Conservation (phyloP, 192 early-diverging fungal species). For the Rhizophagus prolifer region DNA sequence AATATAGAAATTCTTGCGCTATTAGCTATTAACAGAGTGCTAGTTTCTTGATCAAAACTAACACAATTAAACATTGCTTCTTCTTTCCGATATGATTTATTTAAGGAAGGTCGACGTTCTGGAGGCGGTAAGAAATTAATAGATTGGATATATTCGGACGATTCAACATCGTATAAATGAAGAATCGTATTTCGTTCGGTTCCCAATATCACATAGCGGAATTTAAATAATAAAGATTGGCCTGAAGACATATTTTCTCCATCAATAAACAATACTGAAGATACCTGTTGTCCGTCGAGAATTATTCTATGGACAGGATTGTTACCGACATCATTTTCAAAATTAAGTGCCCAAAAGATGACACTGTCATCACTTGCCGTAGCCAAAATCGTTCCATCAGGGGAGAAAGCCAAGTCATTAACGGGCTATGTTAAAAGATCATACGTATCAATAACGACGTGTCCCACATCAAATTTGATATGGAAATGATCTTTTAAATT, state of each 20-base stretch:
- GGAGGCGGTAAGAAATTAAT: slow-evolving; percentile 46
- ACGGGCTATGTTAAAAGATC: slow-evolving; percentile 34
- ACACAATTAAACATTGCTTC: slow-evolving; percentile 49
- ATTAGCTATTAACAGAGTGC: slow-evolving; percentile 43
- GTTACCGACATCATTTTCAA: neutral
- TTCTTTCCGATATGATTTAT: slow-evolving; percentile 34
- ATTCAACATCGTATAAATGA: slow-evolving; percentile 38
- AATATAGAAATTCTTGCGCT: slow-evolving; percentile 48
- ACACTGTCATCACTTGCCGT: slow-evolving; percentile 45
- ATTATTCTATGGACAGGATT: slow-evolving; percentile 34
- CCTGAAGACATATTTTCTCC: slow-evolving; percentile 31
- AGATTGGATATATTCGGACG: slow-evolving; percentile 32
- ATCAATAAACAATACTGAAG: slow-evolving; percentile 29
- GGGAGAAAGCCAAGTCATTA: slow-evolving; percentile 45
- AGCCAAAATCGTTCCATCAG: slow-evolving; percentile 43
- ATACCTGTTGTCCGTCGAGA: slow-evolving; percentile 36
- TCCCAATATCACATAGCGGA: slow-evolving; percentile 41
- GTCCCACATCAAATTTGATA: neutral
- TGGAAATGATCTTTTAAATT: neutral
- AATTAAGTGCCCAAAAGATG: slow-evolving; percentile 36
- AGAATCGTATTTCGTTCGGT: slow-evolving; percentile 42
- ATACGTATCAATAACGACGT: neutral
- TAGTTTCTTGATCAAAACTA: slow-evolving; percentile 40
- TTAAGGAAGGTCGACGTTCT: slow-evolving; percentile 36
- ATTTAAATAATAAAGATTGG: slow-evolving; percentile 32